Evolutionary conservation across 2,329 filamentous ascomycete genomes (phyloP), one percentile per base, ranked within the genome.

Genomic region (Rhytidhysteron rufulum): DNA sequence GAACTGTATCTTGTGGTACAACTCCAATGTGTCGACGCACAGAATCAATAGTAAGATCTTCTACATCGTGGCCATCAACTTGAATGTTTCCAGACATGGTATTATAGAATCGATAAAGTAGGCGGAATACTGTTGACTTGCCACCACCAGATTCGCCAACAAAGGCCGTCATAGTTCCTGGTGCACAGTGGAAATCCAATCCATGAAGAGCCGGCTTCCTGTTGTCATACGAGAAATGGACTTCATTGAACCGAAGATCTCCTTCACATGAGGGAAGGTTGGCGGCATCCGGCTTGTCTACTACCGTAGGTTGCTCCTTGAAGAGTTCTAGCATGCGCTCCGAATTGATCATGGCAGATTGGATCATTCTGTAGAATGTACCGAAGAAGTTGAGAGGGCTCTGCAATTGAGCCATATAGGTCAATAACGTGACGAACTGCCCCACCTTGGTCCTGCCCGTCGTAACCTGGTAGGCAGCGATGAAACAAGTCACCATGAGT

Each of bases 41-140:
- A n/a, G 89, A 95, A 66, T 96, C 88, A 54, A 97, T 96, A 2
- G 88, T 95, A 43, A 95, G 71, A 50, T 89, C 82, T 62, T 86
- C 82, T 35, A 96, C 86, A 59, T 96, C 82, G 44, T 83, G 79
- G 6, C 85, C 88, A 59, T 97, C 93, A 40, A 98, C 74, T 57
- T 85, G 79, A 42, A 97, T 95, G 56, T 75, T 81, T 25, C 93
- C 93, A 37, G 81, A 78, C 38, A 83, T 75, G 40, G 84, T 80
- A 60, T 96, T 94, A 72, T 97, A 98, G 67, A 96, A 98, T 15
- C 93, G 86, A 74, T 95, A 97, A 62, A 98, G 82, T 35, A 97
- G 78, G 37, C 93, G 85, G 73, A 98, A 96, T 19, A 98, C 79
- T 0, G 93, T 98, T 2, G 91, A 97, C 66, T 98, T 98, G 50